Evolutionary conservation across 768 basidiomycete genomes (phyloP).

Genomic region (Nidularia sp.): DNA sequence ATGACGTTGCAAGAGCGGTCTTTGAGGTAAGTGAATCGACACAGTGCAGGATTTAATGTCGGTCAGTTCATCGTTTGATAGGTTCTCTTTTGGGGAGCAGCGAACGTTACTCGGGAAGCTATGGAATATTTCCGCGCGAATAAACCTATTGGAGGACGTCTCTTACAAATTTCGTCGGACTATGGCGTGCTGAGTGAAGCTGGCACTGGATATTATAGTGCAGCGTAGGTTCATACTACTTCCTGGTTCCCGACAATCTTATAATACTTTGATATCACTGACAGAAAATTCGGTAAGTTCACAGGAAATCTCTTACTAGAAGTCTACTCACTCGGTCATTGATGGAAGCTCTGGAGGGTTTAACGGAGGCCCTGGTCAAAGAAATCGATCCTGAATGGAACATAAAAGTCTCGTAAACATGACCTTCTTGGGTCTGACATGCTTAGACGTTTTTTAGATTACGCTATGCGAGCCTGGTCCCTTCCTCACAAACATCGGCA

Average conservation of each 20-base stretch:
- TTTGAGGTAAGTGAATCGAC: constrained; percentile 25
- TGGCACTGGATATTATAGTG: constrained; percentile 20
- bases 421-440: too few relatives aligned
- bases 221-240: constrained; percentile 6
- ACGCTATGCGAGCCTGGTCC: constrained; percentile 12
- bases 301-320: background rate
- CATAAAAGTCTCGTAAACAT: constrained; percentile 31
- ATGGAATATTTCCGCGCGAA: constrained; percentile 33
- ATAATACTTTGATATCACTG: constrained; percentile 3
- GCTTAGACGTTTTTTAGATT: constrained; percentile 3
- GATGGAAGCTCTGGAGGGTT: constrained; percentile 29
- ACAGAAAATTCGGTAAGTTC: constrained; percentile 4
- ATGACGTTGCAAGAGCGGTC: constrained; percentile 25
- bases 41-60: constrained; percentile 9
- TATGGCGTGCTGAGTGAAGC: constrained; percentile 21
- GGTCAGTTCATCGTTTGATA: background rate
- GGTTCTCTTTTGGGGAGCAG: constrained; percentile 29
- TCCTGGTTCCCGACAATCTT: background rate
- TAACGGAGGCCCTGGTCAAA: constrained; percentile 28
- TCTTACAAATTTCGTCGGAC: constrained; percentile 32
- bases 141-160: constrained; percentile 29
- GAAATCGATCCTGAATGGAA: constrained; percentile 45
- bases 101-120: constrained; percentile 23
- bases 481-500: constrained; percentile 9
- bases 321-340: background rate